These are phyloP conservation scores for Pseudonitzschia multiseries DNA, from an alignment of 108 stramenopile genomes.

Conservation along the genomic window DNA sequence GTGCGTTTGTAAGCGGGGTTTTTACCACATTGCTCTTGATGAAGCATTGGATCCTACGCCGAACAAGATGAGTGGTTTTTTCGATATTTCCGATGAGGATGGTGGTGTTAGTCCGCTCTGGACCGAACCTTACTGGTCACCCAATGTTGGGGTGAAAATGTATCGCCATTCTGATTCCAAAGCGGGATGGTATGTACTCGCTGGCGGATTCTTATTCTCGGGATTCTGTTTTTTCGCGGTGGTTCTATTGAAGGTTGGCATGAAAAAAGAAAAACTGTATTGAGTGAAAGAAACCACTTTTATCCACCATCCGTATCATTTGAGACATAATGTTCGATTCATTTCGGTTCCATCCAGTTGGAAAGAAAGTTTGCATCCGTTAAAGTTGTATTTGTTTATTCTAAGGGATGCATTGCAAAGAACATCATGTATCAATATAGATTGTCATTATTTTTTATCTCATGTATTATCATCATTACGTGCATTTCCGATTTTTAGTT, in stretches of 20 bases:
- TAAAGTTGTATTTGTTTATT: conserved; percentile 14
- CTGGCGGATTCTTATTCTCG: conserved; percentile 42
- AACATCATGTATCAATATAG: conserved; percentile 6
- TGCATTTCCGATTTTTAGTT: background rate
- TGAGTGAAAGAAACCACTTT: conserved; percentile 11
- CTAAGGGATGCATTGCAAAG: background rate
- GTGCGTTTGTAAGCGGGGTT: conserved; percentile 73
- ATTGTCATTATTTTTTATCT: background rate
- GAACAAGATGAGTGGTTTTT: conserved; percentile 62
- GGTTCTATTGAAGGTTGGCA: conserved; percentile 53
- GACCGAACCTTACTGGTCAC: conserved; percentile 83
- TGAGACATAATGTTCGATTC: background rate
- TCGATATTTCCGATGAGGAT: conserved; percentile 53
- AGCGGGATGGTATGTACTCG: conserved; percentile 53
- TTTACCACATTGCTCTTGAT: conserved; percentile 78
- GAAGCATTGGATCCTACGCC: conserved; percentile 63
- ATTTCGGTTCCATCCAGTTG: background rate
- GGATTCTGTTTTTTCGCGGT: conserved; percentile 41
- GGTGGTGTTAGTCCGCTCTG: conserved; percentile 72
- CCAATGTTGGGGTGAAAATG: conserved; percentile 65
- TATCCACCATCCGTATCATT: background rate
- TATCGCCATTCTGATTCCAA: conserved; percentile 51
- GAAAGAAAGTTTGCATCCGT: conserved; percentile 7
- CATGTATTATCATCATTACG: too few species aligned
- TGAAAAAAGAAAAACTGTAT: conserved; percentile 80